Base-by-base conservation (phyloP, 2,329 filamentous ascomycete species). In the Rhynchosporium agropyri region DNA sequence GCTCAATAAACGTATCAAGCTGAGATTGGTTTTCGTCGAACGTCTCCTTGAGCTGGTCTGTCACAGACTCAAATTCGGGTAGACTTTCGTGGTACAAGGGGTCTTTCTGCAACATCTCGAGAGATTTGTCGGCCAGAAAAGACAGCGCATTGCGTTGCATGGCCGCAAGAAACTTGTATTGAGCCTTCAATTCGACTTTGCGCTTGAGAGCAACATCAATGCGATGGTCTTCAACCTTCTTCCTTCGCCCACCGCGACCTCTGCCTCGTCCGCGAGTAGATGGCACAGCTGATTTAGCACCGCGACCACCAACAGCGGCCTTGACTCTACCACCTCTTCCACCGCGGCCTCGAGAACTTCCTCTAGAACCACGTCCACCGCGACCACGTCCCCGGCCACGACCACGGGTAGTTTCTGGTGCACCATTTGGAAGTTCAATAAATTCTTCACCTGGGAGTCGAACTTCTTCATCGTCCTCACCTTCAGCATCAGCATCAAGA, bases 141-240 rank as follows among this genome's bases (percentile, higher is more conserved):
- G 67, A 61, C 51, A 74, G 49, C 12, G 71, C 71, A 10, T 50
- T 40, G 51, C 67, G 65, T 56, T 74, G 72, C 28, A 68, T 29
- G 12, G 63, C 53, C 38, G 66, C 66, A 28, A 74, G 63, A 48
- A 67, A 57, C 56, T 69, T 72, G 63, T 70, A 75, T 15, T 70
- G 68, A 26, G 61, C 57, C 33, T 69, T 70, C 4, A 75, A 63
- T 9, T 68, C 65, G 28, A 66, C 57, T 59, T 69, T 70, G 38
- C 74, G 66, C 59, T 71, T 66, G 58, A 73, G 72, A 7, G 71
- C 54, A 26, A 67, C 69, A 49, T 73, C 71, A 38, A 74, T 70
- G 29, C 67, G 58, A 26, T 70, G 67, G 54, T 73, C 69, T 45
- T 64, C 64, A 8, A 64, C 66, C 45, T 69, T 72, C 62, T 71